A percentile compares a stretch with the other conserved stretches of the same genome.
These are phyloP conservation scores for Saccharomycopsis hybrid DNA, from an alignment of 1,139 yeast species.

Conservation along the genomic window DNA sequence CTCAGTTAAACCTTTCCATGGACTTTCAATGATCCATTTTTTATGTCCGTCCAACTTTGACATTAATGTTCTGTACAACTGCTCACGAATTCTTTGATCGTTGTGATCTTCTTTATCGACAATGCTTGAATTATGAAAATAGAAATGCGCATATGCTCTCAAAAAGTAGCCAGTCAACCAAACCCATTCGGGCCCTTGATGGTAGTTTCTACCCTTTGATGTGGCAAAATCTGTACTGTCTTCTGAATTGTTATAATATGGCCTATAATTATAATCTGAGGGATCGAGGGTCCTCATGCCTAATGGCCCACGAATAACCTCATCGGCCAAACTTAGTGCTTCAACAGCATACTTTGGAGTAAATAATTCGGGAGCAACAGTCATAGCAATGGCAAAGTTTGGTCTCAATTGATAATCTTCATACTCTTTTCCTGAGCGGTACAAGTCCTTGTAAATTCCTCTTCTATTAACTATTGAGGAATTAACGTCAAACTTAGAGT, in stretches of 20 bases:
- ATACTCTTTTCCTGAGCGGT: slow-evolving; percentile 71
- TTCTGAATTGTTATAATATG: slow-evolving; percentile 73
- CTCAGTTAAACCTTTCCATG: slow-evolving; percentile 94
- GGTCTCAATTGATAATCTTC: slow-evolving; percentile 94
- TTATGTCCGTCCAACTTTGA: slow-evolving; percentile 58
- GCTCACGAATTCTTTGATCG: slow-evolving; percentile 35
- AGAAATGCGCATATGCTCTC: slow-evolving; percentile 52
- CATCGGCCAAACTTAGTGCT: slow-evolving; percentile 69
- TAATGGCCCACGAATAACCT: slow-evolving; percentile 72
- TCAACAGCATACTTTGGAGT: slow-evolving; percentile 49
- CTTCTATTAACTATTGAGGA: slow-evolving; percentile 69
- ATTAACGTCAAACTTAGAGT: slow-evolving; percentile 53
- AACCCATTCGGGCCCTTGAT: slow-evolving; percentile 98
- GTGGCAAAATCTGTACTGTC: slow-evolving; percentile 88
- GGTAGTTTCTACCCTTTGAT: slow-evolving; percentile 91
- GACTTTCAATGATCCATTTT: slow-evolving; percentile 62
- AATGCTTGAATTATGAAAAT: slow-evolving; percentile 42
- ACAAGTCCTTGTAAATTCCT: slow-evolving; percentile 89
- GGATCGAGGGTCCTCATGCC: slow-evolving; percentile 95
- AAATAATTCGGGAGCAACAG: slow-evolving; percentile 90
- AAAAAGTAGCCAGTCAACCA: slow-evolving; percentile 88
- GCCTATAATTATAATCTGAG: slow-evolving; percentile 82
- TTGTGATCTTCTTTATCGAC: slow-evolving; percentile 25
- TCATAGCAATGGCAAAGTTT: slow-evolving; percentile 87
- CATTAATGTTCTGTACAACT: slow-evolving; percentile 37